Evolutionary conservation across 108 stramenopile genomes (phyloP).

Genomic region (Cafeteria roenbergensis): DNA sequence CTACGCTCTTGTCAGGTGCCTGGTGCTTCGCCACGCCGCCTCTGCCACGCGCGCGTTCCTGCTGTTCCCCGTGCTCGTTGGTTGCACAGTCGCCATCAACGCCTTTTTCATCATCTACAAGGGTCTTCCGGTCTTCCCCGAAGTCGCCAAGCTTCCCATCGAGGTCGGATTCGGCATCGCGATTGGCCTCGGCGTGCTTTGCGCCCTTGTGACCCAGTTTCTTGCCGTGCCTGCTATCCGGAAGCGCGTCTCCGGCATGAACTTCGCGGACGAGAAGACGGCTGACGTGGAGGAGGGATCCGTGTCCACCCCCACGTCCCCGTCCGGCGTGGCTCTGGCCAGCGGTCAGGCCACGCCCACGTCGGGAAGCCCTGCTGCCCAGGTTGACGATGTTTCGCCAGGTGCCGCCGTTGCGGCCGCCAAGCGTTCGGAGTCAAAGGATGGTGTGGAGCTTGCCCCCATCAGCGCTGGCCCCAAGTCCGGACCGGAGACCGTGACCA

Average conservation of each 20-base stretch:
- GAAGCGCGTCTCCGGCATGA: neutral
- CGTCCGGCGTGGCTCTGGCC: too few species aligned
- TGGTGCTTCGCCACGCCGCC: conserved; percentile 11
- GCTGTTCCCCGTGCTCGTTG: conserved; percentile 42
- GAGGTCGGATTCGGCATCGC: neutral
- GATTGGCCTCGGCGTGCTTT: neutral
- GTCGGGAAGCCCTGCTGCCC: too few species aligned
- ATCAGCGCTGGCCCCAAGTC: too few species aligned
- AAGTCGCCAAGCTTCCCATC: neutral
- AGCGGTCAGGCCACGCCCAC: too few species aligned
- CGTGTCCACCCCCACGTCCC: too few species aligned
- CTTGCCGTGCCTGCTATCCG: conserved; percentile 1
- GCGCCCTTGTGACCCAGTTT: conserved; percentile 2
- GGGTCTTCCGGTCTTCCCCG: conserved; percentile 5
- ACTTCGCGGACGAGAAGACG: neutral
- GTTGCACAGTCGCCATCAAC: conserved; percentile 33
- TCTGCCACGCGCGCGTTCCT: conserved; percentile 35
- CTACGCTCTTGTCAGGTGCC: conserved; percentile 22
- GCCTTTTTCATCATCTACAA: conserved; percentile 38
- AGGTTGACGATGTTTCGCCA: too few species aligned
- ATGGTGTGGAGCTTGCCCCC: too few species aligned
- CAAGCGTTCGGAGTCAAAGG: too few species aligned
- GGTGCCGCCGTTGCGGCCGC: too few species aligned
- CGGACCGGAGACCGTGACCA: too few species aligned
- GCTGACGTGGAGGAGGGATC: too few species aligned